Evolutionary conservation across 495 filamentous ascomycete genomes (phyloP).

Genomic region (Cryomyces antarcticus): DNA sequence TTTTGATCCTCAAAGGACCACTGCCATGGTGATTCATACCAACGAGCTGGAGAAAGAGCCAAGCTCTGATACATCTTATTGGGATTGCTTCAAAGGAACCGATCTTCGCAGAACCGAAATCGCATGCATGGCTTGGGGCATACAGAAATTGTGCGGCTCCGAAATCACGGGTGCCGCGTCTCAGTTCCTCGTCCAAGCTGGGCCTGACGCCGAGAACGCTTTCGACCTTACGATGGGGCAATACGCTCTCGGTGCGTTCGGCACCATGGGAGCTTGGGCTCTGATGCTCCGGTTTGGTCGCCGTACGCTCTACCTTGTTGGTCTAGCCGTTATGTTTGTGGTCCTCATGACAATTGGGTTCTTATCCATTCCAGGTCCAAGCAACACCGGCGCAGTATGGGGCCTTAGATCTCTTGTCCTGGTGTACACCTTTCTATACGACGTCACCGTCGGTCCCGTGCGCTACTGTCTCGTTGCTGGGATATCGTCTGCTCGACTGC

Average conservation of each 20-base stretch:
- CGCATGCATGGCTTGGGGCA: constrained; percentile 23
- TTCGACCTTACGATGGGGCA: constrained; percentile 56
- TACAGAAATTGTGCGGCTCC: constrained; percentile 10
- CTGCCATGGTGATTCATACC: constrained; percentile 29
- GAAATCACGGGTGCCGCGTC: constrained; percentile 37
- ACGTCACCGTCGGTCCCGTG: constrained; percentile 57
- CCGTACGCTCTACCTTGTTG: constrained; percentile 48
- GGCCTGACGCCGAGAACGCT: constrained; percentile 32
- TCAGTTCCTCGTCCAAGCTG: constrained; percentile 44
- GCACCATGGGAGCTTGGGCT: constrained; percentile 54
- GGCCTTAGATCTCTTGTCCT: constrained; percentile 55
- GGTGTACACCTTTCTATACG: constrained; percentile 53
- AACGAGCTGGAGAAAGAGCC: constrained; percentile 37
- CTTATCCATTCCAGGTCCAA: constrained; percentile 36
- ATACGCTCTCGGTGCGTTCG: constrained; percentile 55
- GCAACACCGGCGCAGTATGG: constrained; percentile 31
- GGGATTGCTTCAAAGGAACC: constrained; percentile 33
- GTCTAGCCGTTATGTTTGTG: constrained; percentile 39
- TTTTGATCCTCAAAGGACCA: constrained; percentile 12
- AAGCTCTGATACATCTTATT: constrained; percentile 32
- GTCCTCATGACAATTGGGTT: constrained; percentile 60
- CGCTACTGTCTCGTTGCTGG: constrained; percentile 63
- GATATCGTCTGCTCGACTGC: constrained; percentile 49
- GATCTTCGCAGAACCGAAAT: constrained; percentile 37
- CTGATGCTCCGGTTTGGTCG: constrained; percentile 53